Base-by-base conservation (phyloP, 305 asterid species). In the Fraxinus platypoda region DNA sequence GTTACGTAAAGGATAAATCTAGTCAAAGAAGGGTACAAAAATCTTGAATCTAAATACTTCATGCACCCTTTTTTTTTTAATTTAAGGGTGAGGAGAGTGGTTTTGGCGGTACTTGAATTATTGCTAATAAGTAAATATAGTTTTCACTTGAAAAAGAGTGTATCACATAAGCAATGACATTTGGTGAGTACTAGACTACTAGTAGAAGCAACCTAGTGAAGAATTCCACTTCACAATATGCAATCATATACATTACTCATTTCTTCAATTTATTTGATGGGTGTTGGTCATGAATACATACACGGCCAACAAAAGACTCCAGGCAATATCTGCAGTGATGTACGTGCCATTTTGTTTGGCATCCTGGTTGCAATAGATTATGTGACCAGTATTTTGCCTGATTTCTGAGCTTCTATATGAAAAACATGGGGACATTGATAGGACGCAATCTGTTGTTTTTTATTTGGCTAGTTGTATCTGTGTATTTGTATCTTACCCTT, bases 271-370 rank as follows among this genome's bases (percentile, higher is more conserved):
- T 85, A 59, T 79, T 15, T 59, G 49, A 4, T 2, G 75, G 9
- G 21, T 77, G 23, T 81, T 83, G 84, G 19, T 91, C 89, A 62
- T 87, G 90, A 34, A 77, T 73, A 72, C 90, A 84, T 49, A 90
- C 86, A 1, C 89, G 86, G 85, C 90, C 83, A 37, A 91, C 38
- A 37, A 93, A 93, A 74, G 95, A 89, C 82, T 83, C 0, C 94
- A 89, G 83, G 87, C 70, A 13, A 78, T 52, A 83, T 91, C 90
- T 13, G 83, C 87, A 8, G 79, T 75, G 21, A 74, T 83, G 77
- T 86, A 83, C 0, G 66, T 70, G 23, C 74, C 87, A 81, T 89
- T 81, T 88, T 92, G 78, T 85, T 82, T 26, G 85, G 68, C 85
- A 85, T 85, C 74, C 7, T 87, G 86, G 80, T 46, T 77, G 64